Percentiles rank a stretch among this genome's conserved stretches.
Conservation (phyloP, 2,329 filamentous ascomycete genomes). For the Paracoccidioides lutzii region DNA sequence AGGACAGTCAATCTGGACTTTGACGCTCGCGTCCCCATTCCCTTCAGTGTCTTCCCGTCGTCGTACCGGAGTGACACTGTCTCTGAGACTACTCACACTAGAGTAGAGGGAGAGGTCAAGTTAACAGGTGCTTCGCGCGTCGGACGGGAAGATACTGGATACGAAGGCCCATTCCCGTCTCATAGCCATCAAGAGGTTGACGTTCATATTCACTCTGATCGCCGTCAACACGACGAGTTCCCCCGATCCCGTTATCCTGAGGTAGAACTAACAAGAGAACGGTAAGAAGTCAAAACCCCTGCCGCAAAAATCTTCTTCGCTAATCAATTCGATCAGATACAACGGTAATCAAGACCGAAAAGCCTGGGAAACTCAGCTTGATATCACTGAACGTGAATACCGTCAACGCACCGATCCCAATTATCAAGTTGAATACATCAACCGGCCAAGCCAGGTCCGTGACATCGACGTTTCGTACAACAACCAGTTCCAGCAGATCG, state of each 20-base stretch:
- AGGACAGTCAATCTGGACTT: constrained; percentile 98
- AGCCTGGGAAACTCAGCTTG: constrained; percentile 36
- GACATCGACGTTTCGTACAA: constrained; percentile 18
- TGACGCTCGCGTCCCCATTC: constrained; percentile 98
- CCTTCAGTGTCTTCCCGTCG: constrained; percentile 99
- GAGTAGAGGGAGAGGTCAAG: constrained; percentile 83
- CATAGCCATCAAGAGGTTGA: constrained; percentile 65
- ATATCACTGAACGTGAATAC: constrained; percentile 50
- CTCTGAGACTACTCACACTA: constrained; percentile 53
- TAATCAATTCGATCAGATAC: constrained; percentile 11
- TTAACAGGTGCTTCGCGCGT: constrained; percentile 61
- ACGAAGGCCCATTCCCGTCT: constrained; percentile 52
- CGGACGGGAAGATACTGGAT: constrained; percentile 96
- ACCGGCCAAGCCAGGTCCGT: constrained; percentile 23
- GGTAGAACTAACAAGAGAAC: constrained; percentile 39
- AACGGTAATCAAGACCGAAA: constrained; percentile 25
- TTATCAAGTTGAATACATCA: constrained; percentile 35
- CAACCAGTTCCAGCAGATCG: constrained; percentile 13
- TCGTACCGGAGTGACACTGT: constrained; percentile 73
- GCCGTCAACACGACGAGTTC: constrained; percentile 21
- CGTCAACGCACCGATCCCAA: constrained; percentile 46
- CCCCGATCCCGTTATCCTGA: constrained; percentile 32
- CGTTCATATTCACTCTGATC: constrained; percentile 50
- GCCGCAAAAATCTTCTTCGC: neutral
- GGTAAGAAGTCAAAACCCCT: constrained; percentile 22